These are phyloP conservation scores for Phyllosticta citrichinensis DNA, from an alignment of 2,329 filamentous ascomycete species.

Conservation along the genomic window DNA sequence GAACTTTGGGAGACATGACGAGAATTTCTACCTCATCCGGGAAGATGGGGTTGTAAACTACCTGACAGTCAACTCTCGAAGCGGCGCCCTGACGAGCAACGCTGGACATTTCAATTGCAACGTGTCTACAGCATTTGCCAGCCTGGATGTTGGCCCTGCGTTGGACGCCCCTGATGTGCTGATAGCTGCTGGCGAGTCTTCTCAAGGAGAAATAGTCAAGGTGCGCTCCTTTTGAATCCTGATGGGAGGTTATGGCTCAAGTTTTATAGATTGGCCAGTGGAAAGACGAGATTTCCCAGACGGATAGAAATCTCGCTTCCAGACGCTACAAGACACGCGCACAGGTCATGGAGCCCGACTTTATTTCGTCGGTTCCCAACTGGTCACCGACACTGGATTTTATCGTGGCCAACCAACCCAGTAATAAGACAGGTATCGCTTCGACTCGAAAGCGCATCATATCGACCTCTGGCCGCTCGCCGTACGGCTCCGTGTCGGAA, in stretches of 20 bases:
- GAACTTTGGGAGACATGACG: slow-evolving; percentile 47
- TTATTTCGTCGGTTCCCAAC: slow-evolving; percentile 53
- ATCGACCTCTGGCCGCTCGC: slow-evolving; percentile 33
- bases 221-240: slow-evolving; percentile 32
- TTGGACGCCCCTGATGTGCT: slow-evolving; percentile 64
- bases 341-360: slow-evolving; percentile 34
- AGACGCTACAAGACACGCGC: slow-evolving; percentile 29
- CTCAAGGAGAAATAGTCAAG: slow-evolving; percentile 66
- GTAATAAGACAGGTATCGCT: neutral
- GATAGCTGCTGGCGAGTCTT: slow-evolving; percentile 67
- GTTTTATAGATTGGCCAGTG: slow-evolving; percentile 7
- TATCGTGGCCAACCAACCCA: slow-evolving; percentile 18
- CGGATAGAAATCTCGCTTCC: slow-evolving; percentile 20
- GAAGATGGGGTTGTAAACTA: slow-evolving; percentile 78
- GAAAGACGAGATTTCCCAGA: slow-evolving; percentile 6
- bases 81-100: slow-evolving; percentile 30
- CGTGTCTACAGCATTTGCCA: slow-evolving; percentile 73
- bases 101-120: slow-evolving; percentile 56
- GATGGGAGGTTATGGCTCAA: neutral
- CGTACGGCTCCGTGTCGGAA: slow-evolving; percentile 35
- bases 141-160: slow-evolving; percentile 44
- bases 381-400: slow-evolving; percentile 47
- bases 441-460: slow-evolving; percentile 20
- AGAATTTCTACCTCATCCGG: slow-evolving; percentile 75
- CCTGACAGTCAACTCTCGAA: slow-evolving; percentile 51